These are phyloP conservation scores for Pythium rhizo-oryzae DNA, from an alignment of 352 stramenopile species.

Conservation along the genomic window DNA sequence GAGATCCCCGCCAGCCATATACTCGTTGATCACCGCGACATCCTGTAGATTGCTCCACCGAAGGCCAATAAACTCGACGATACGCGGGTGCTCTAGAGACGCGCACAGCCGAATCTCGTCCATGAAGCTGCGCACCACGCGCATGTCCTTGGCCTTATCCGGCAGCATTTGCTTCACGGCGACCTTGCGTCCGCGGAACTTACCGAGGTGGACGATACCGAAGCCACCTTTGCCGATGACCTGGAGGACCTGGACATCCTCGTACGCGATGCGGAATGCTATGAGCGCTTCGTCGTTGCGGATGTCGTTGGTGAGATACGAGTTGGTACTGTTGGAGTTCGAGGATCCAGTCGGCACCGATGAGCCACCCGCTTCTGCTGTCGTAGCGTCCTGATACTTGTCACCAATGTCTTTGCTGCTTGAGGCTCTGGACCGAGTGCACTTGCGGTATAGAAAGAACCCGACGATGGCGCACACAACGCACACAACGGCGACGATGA, in stretches of 20 bases:
- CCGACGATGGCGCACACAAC: slow-evolving; percentile 2
- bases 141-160: slow-evolving; percentile 34
- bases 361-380: not conserved
- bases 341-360: too few relatives aligned
- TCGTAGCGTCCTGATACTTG: slow-evolving; percentile 13
- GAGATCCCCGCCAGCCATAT: slow-evolving; percentile 26
- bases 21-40: too few relatives aligned
- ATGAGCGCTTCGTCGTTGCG: slow-evolving; percentile 25
- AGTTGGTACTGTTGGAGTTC: too few relatives aligned
- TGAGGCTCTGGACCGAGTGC: not conserved
- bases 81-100: slow-evolving; percentile 36
- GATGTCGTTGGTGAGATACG: slow-evolving; percentile 30
- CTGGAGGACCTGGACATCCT: slow-evolving; percentile 13
- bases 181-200: slow-evolving; percentile 12
- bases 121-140: slow-evolving; percentile 33
- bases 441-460: slow-evolving; percentile 6
- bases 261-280: slow-evolving; percentile 6
- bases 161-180: slow-evolving; percentile 26
- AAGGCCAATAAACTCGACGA: slow-evolving; percentile 40
- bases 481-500: slow-evolving; percentile 1
- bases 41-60: too few relatives aligned
- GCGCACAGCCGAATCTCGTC: slow-evolving; percentile 41
- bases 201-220: slow-evolving; percentile 20
- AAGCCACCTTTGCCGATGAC: slow-evolving; percentile 28
- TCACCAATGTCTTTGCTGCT: not conserved